phyloP scores from a whole-genome alignment of 2,329 filamentous ascomycete genomes.

The Nigrospora sphaerica region DNA sequence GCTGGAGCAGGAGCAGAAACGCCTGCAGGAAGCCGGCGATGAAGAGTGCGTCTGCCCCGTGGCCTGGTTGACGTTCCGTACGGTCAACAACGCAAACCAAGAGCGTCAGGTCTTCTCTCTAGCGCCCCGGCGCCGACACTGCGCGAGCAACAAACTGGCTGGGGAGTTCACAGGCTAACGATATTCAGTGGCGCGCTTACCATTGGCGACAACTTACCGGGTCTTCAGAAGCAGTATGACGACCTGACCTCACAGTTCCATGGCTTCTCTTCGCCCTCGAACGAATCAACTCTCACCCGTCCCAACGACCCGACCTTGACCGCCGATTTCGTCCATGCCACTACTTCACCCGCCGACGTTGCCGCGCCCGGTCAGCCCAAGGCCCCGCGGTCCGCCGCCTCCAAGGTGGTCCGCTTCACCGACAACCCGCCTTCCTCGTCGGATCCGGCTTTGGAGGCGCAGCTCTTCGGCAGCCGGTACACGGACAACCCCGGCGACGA shows the following conservation, averaged over 20 bases:
- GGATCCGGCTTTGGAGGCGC: constrained; percentile 37
- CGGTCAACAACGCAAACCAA: too few species aligned
- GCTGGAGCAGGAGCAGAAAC: constrained; percentile 56
- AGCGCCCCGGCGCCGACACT: too few species aligned
- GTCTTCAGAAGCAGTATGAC: constrained; percentile 66
- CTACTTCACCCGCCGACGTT: constrained; percentile 35
- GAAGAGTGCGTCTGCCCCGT: constrained; percentile 41
- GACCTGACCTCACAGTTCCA: constrained; percentile 78
- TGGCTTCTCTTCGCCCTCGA: constrained; percentile 48
- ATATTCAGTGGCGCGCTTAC: constrained; percentile 35
- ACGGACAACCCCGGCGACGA: constrained; percentile 58
- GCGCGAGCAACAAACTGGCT: too few species aligned
- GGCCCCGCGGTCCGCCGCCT: constrained; percentile 23
- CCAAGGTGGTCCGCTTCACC: constrained; percentile 82
- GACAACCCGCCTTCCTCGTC: constrained; percentile 43
- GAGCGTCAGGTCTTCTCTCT: too few species aligned
- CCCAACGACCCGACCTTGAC: constrained; percentile 59
- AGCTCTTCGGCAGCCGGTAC: constrained; percentile 51
- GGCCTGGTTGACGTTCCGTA: too few species aligned
- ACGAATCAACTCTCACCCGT: constrained; percentile 43
- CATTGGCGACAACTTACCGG: constrained; percentile 57
- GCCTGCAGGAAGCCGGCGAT: constrained; percentile 57
- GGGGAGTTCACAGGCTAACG: constrained; percentile 5
- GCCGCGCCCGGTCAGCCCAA: constrained; percentile 21
- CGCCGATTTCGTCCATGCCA: constrained; percentile 58